Base-by-base conservation (phyloP, 805 yeast species). In the Barnettozyma pratensis region DNA sequence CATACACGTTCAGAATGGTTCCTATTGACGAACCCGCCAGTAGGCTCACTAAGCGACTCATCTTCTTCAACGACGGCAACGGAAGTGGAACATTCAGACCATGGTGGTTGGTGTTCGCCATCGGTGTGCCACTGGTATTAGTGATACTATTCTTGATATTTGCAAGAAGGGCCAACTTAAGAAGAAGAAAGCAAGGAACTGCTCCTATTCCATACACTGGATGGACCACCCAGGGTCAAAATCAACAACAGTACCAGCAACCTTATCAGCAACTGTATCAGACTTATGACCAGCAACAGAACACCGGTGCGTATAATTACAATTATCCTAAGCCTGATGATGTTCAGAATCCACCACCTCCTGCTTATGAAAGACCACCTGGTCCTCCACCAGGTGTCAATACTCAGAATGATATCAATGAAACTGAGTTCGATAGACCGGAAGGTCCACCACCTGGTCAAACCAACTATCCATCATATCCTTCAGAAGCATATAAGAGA, bases 41-140 rank as follows among this genome's bases (percentile, higher is more conserved):
- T 19, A 19, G 19, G 19, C 3, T 19, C 19, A 19, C 19, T 19
- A 19, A 19, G 19, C 19, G 19, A 19, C 19, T 19, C 19, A 19
- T 19, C 19, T 19, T 8, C 7, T 25, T 25, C 11, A 46, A 48
- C 29, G 47, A 50, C 25, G 27, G 32, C 41, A 37, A 44, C 26
- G 9, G 19, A 3, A 37, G 40, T 8, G 8, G 40, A 12, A 5
- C 39, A 12, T 9, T 41, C 7, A 43, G 51, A 14, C 54, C 52
- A 8, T 57, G 61, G 61, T 57, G 56, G 55, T 39, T 57, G 6
- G 50, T 53, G 29, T 53, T 57, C 44, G 46, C 50, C 8, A 50
- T 57, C 19, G 41, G 51, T 38, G 31, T 56, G 26, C 56, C 57
- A 5, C 11, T 38, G 42, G 12, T 39, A 36, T 27, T 44, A 37